Percentiles rank a stretch among this genome's conserved stretches.
These are phyloP conservation scores for Corymbia citriodora DNA, from an alignment of 441 rosid species.

Conservation along the genomic window DNA sequence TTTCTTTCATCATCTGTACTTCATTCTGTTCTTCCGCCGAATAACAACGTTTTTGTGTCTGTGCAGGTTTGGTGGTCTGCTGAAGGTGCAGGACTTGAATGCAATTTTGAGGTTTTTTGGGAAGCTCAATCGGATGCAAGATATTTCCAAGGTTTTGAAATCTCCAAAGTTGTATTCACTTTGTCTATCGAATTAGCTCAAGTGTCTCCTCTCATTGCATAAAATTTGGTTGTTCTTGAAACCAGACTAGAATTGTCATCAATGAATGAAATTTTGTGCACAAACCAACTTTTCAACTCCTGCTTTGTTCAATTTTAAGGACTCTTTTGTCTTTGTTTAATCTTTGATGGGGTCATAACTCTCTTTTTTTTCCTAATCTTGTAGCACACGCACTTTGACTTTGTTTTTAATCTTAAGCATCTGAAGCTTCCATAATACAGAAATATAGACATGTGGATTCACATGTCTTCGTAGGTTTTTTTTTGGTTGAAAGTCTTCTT, in stretches of 20 bases:
- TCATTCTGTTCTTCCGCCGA: not conserved
- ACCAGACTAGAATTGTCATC: not conserved
- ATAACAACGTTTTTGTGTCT: not conserved
- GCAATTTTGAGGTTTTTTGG: conserved; percentile 70
- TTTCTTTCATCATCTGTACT: not conserved
- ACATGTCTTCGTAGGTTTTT: not conserved
- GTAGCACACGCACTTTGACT: not conserved
- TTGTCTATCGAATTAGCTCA: not conserved
- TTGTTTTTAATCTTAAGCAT: not conserved
- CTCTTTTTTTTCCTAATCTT: not conserved
- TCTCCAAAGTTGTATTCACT: not conserved
- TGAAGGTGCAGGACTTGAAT: conserved; percentile 86
- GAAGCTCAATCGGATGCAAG: conserved; percentile 50
- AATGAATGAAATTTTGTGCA: not conserved
- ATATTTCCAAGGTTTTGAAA: conserved; percentile 62
- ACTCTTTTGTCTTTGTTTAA: not conserved
- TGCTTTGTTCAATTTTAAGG: not conserved
- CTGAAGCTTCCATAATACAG: not conserved
- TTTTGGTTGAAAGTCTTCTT: not conserved
- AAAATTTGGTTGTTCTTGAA: not conserved
- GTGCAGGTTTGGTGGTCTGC: conserved; percentile 39
- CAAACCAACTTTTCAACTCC: not conserved
- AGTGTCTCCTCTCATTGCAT: not conserved
- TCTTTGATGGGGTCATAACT: not conserved
- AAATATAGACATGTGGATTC: not conserved